Evolutionary conservation across 2,329 filamentous ascomycete species (phyloP).

Genomic region (Triangularia setosa): DNA sequence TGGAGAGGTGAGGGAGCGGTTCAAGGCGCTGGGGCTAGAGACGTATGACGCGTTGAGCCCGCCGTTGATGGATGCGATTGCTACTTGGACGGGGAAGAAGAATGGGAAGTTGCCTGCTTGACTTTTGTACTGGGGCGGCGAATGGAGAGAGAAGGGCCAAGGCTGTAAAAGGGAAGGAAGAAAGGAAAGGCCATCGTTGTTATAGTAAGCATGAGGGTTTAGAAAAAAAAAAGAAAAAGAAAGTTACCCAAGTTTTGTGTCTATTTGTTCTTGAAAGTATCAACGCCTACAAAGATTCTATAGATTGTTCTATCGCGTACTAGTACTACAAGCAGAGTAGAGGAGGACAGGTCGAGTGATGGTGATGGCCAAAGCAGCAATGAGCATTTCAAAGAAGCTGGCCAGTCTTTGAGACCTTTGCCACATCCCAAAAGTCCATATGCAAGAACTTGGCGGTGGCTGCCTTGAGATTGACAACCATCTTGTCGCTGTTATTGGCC

Average conservation of each 20-base stretch:
- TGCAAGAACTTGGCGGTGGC: not conserved
- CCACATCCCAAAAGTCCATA: not conserved
- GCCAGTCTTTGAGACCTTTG: not conserved
- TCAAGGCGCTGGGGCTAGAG: conserved; percentile 54
- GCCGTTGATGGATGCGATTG: conserved; percentile 58
- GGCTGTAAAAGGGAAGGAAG: not conserved
- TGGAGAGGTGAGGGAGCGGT: conserved; percentile 49
- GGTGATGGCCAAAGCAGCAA: not conserved
- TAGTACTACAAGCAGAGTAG: not conserved
- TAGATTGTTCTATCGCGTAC: not conserved
- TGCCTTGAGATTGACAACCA: not conserved
- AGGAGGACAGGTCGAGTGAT: not conserved
- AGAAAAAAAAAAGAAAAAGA: no score
- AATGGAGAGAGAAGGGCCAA: no score
- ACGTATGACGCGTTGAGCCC: conserved; percentile 61
- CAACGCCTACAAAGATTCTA: no score
- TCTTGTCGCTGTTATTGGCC: not conserved
- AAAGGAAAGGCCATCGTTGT: not conserved
- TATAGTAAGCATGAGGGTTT: no score
- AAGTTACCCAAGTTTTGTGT: no score
- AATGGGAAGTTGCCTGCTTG: conserved; percentile 27
- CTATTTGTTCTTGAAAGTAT: no score
- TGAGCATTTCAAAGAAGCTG: not conserved
- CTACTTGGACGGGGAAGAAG: conserved; percentile 53
- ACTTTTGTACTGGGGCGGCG: no score